Evolutionary conservation across 1,284 basidiomycete genomes (phyloP).

Genomic region (Leccinum angustisporum): DNA sequence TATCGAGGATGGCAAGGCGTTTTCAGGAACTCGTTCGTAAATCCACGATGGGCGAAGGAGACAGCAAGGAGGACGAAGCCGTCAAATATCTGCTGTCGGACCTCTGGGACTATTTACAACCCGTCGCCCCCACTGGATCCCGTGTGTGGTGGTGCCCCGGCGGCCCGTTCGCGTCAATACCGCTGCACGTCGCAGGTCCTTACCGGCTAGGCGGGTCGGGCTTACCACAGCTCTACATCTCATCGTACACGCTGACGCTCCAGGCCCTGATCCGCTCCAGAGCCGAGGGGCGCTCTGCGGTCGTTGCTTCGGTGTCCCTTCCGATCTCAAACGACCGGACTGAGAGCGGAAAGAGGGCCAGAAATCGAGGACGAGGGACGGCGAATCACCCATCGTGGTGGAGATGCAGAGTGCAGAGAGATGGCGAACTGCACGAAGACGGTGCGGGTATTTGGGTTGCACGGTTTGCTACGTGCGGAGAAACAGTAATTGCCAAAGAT

Average conservation of each 20-base stretch:
- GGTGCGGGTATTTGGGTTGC: too few species aligned
- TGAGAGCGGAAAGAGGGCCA: too few species aligned
- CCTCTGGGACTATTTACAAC: conserved; percentile 33
- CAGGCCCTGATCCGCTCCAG: conserved; percentile 31
- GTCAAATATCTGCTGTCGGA: conserved; percentile 25
- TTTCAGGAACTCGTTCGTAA: conserved; percentile 19
- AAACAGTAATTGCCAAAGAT: too few species aligned
- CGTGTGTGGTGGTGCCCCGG: conserved; percentile 49
- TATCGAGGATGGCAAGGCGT: conserved; percentile 21
- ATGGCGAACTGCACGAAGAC: too few species aligned
- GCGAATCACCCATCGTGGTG: too few species aligned
- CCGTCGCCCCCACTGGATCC: conserved; percentile 19
- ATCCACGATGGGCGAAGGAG: background rate
- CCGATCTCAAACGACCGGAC: too few species aligned
- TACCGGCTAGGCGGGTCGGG: conserved; percentile 11
- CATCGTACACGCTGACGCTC: conserved; percentile 41
- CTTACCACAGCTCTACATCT: conserved; percentile 35
- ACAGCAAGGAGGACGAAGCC: background rate
- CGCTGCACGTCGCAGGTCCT: conserved; percentile 42
- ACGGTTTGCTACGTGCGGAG: too few species aligned
- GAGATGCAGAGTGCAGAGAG: too few species aligned
- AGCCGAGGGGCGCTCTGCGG: background rate
- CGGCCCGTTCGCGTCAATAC: conserved; percentile 34
- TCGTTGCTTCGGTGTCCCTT: too few species aligned
- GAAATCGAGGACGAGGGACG: too few species aligned